Percentiles rank a stretch among this genome's conserved stretches.
Evolutionary conservation across 768 basidiomycete genomes (phyloP).

Genomic region (Lactarius indigo): DNA sequence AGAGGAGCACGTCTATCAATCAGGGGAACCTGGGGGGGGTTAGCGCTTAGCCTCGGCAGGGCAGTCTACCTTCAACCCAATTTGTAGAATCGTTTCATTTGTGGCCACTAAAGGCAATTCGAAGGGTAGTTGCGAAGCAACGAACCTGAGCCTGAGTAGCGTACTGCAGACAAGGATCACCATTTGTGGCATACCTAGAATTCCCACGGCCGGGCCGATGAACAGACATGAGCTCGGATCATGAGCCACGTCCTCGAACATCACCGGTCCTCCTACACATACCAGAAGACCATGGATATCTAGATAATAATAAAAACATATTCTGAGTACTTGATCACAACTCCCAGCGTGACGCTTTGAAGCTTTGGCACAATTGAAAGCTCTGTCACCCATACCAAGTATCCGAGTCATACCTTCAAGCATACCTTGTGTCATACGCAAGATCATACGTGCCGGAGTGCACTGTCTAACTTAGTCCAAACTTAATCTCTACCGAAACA

Average conservation of each 20-base stretch:
- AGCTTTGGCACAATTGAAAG: background rate
- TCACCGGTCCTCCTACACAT: background rate
- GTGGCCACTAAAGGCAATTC: background rate
- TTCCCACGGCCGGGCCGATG: background rate
- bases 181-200: background rate
- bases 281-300: background rate
- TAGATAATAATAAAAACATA: too few species aligned
- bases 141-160: too few species aligned
- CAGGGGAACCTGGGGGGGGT: background rate
- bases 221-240: too few species aligned
- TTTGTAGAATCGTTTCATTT: constrained; percentile 1
- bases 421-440: too few species aligned
- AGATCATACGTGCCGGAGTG: background rate
- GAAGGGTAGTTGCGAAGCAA: background rate
- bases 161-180: background rate
- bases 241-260: too few species aligned
- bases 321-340: background rate
- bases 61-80: background rate
- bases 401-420: background rate
- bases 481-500: background rate
- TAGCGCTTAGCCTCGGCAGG: background rate
- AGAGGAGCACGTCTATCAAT: background rate
- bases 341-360: background rate
- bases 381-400: too few species aligned
- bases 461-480: background rate